Conservation (phyloP, 768 basidiomycete genomes). For the Phlebiopsis gigantea region DNA sequence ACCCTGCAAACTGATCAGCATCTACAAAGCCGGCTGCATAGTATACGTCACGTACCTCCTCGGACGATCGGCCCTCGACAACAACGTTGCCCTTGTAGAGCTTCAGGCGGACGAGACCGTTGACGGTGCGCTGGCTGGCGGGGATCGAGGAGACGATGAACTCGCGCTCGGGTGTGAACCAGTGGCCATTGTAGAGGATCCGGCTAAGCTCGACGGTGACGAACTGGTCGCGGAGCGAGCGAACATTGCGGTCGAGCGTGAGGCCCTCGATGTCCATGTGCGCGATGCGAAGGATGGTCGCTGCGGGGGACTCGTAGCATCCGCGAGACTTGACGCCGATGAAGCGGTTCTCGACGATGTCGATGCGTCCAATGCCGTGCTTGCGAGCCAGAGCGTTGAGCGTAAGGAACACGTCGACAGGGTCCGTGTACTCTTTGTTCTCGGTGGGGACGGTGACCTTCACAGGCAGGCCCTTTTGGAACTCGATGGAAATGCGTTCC, state of each 20-base stretch:
- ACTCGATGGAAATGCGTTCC: conserved; percentile 81
- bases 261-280: conserved; percentile 97
- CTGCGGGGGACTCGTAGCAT: conserved; percentile 98
- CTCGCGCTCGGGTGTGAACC: conserved; percentile 94
- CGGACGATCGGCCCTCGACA: conserved; percentile 85
- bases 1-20: conserved; percentile 40
- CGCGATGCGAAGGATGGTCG: conserved; percentile 91
- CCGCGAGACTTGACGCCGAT: conserved; percentile 99
- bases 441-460: conserved; percentile 62
- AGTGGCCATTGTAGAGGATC: conserved; percentile 97
- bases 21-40: background rate
- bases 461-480: conserved; percentile 80
- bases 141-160: conserved; percentile 87
- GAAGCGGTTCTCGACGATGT: conserved; percentile 99
- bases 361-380: conserved; percentile 95
- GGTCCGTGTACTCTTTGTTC: conserved; percentile 71
- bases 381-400: conserved; percentile 91
- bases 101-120: conserved; percentile 85
- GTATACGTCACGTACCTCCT: conserved; percentile 50
- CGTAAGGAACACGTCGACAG: conserved; percentile 88
- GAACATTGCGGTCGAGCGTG: conserved; percentile 96
- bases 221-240: conserved; percentile 91
- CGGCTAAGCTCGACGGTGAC: conserved; percentile 84
- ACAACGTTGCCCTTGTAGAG: conserved; percentile 96
- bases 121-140: conserved; percentile 96